These are phyloP conservation scores for Tricholoma furcatifolium DNA, from an alignment of 768 basidiomycete species.

Conservation along the genomic window DNA sequence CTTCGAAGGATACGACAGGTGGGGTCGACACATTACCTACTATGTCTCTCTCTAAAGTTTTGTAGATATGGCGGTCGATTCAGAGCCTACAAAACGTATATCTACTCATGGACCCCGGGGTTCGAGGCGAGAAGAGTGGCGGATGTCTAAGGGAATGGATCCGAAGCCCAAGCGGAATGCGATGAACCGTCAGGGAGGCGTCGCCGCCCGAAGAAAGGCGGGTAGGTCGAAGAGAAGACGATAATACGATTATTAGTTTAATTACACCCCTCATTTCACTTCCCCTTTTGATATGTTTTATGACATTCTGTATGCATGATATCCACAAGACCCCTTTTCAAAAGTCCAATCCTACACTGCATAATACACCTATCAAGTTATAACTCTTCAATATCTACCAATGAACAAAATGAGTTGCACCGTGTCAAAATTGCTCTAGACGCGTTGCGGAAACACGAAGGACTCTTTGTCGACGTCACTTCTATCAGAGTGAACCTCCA, in stretches of 20 bases:
- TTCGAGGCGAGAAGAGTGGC: slow-evolving; percentile 81
- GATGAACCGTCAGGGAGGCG: slow-evolving; percentile 66
- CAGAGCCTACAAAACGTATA: slow-evolving; percentile 37
- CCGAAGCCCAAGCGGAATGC: slow-evolving; percentile 48
- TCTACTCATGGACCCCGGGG: slow-evolving; percentile 83
- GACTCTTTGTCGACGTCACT: slow-evolving; percentile 23
- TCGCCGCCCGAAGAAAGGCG: slow-evolving; percentile 61
- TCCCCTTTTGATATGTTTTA: not conserved
- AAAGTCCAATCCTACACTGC: too few species aligned
- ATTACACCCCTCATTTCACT: slow-evolving; percentile 1
- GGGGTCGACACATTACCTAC: slow-evolving; percentile 13
- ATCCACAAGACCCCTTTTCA: not conserved
- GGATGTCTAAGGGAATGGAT: slow-evolving; percentile 72
- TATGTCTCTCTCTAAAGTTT: slow-evolving; percentile 13
- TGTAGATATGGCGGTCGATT: slow-evolving; percentile 61
- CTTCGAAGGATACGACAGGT: slow-evolving; percentile 32
- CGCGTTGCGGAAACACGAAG: slow-evolving; percentile 21
- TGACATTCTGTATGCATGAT: not conserved
- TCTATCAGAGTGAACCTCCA: slow-evolving; percentile 27
- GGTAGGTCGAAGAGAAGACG: slow-evolving; percentile 72
- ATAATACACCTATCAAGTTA: too few species aligned
- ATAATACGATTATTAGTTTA: slow-evolving; percentile 30
- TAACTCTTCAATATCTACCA: not conserved
- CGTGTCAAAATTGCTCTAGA: slow-evolving; percentile 3
- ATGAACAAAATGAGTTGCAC: not conserved